Evolutionary conservation across 2,329 filamentous ascomycete species (phyloP).

Genomic region (Colletotrichum coccodes): DNA sequence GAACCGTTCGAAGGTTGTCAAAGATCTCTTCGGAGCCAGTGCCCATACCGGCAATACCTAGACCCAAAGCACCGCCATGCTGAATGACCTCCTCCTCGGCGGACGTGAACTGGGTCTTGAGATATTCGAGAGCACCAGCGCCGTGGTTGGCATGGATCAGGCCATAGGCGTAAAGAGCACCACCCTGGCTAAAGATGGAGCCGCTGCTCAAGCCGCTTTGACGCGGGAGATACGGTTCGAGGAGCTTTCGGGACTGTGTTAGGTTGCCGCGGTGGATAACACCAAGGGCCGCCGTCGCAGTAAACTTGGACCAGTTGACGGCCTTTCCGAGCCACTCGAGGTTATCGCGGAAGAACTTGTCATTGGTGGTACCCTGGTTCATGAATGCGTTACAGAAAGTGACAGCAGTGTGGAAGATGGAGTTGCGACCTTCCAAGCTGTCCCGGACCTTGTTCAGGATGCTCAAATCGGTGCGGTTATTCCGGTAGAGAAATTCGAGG

Average conservation of each 20-base stretch:
- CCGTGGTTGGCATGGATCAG: conserved; percentile 98
- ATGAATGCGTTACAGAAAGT: conserved; percentile 99
- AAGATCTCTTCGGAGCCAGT: conserved; percentile 92
- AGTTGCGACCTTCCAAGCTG: conserved; percentile 94
- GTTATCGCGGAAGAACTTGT: conserved; percentile 98
- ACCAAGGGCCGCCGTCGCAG: conserved; percentile 92
- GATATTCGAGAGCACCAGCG: conserved; percentile 85
- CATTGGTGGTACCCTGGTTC: conserved; percentile 98
- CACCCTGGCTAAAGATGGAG: conserved; percentile 95
- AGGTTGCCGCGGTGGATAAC: conserved; percentile 97
- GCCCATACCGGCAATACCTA: conserved; percentile 98
- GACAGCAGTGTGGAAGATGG: conserved; percentile 97
- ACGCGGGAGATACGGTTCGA: conserved; percentile 93
- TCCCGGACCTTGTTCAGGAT: conserved; percentile 97
- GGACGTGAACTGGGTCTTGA: conserved; percentile 78
- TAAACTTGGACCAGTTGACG: conserved; percentile 99
- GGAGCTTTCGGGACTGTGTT: conserved; percentile 89
- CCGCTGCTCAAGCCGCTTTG: conserved; percentile 78
- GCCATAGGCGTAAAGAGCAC: conserved; percentile 93
- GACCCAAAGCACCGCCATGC: conserved; percentile 92
- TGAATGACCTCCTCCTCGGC: conserved; percentile 93
- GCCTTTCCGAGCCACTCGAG: conserved; percentile 98
- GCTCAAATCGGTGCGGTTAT: conserved; percentile 90
- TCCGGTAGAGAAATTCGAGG: conserved; percentile 95
- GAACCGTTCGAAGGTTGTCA: conserved; percentile 86